Percentiles rank a stretch among this genome's conserved stretches.
These are phyloP conservation scores for Trypanosoma brucei DNA, from an alignment of 208 protist species.

Conservation along the genomic window DNA sequence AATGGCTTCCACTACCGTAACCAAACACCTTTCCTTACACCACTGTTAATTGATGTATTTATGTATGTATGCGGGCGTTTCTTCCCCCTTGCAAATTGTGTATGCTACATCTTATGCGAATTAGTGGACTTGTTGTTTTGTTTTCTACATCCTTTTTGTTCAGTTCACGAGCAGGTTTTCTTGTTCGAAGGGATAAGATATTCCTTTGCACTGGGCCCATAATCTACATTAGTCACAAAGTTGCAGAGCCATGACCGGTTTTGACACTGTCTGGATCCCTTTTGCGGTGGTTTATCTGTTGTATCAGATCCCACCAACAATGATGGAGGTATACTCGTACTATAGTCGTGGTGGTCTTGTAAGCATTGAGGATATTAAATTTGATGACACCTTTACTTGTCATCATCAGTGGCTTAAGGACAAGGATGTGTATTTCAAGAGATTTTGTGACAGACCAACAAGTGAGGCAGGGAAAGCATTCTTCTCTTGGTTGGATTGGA, in stretches of 20 bases:
- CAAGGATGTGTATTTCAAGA: slow-evolving; percentile 80
- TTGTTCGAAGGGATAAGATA: too few relatives aligned
- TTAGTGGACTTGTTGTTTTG: too few relatives aligned
- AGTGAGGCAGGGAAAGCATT: slow-evolving; percentile 84
- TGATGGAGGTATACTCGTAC: slow-evolving; percentile 90
- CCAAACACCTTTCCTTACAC: too few relatives aligned
- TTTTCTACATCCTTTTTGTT: too few relatives aligned
- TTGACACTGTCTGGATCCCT: slow-evolving; percentile 80
- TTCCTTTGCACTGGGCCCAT: too few relatives aligned
- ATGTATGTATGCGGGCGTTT: too few relatives aligned
- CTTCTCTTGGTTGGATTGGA: slow-evolving; percentile 88
- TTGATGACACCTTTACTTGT: slow-evolving; percentile 75
- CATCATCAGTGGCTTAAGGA: slow-evolving; percentile 64
- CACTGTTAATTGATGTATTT: too few relatives aligned
- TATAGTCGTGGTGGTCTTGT: slow-evolving; percentile 85
- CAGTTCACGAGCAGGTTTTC: too few relatives aligned
- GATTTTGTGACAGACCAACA: slow-evolving; percentile 80
- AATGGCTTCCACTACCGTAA: too few relatives aligned
- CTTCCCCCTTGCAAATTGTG: too few relatives aligned
- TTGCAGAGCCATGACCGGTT: slow-evolving; percentile 45
- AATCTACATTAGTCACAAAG: background rate
- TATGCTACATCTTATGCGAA: too few relatives aligned
- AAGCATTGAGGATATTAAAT: slow-evolving; percentile 79
- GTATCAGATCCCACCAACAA: slow-evolving; percentile 82
- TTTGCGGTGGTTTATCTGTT: slow-evolving; percentile 86